Conservation (phyloP, 1,284 basidiomycete genomes). For the Ustilago tritici region DNA sequence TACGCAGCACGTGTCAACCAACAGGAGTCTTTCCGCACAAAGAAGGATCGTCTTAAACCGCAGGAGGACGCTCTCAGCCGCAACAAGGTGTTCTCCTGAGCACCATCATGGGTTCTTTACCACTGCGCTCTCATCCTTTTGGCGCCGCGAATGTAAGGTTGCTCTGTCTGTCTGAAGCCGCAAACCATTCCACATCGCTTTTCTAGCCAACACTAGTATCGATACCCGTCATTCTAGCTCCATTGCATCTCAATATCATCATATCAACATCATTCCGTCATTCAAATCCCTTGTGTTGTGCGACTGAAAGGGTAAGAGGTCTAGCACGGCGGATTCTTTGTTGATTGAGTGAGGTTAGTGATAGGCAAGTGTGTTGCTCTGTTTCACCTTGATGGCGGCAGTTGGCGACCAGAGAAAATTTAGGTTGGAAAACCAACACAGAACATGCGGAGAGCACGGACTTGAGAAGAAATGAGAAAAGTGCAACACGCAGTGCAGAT, state of each 20-base stretch:
- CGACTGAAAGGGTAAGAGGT: no score
- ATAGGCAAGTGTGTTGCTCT: background rate
- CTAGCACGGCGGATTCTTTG: no score
- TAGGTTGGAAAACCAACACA: slow-evolving; percentile 2
- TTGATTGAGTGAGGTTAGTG: no score
- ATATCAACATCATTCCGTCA: slow-evolving; percentile 4
- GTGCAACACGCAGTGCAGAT: slow-evolving; percentile 48
- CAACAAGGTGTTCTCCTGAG: slow-evolving; percentile 85
- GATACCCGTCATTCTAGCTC: slow-evolving; percentile 21
- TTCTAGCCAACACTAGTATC: slow-evolving; percentile 15
- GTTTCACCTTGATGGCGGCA: background rate
- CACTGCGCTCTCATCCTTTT: background rate
- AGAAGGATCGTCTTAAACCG: slow-evolving; percentile 78
- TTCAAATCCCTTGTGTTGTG: background rate
- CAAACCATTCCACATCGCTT: background rate
- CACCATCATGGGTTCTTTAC: background rate
- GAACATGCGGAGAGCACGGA: slow-evolving; percentile 10
- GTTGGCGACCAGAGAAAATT: background rate
- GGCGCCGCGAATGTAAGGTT: background rate
- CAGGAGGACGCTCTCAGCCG: slow-evolving; percentile 85
- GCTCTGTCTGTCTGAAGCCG: background rate
- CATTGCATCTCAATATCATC: slow-evolving; percentile 16
- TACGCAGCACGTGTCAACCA: slow-evolving; percentile 84
- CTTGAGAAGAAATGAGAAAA: slow-evolving; percentile 27
- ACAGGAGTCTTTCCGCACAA: slow-evolving; percentile 77